Percentiles rank a stretch among this genome's conserved stretches.
Evolutionary conservation across 2,329 filamentous ascomycete genomes (phyloP).

Genomic region (Neurospora sp.): DNA sequence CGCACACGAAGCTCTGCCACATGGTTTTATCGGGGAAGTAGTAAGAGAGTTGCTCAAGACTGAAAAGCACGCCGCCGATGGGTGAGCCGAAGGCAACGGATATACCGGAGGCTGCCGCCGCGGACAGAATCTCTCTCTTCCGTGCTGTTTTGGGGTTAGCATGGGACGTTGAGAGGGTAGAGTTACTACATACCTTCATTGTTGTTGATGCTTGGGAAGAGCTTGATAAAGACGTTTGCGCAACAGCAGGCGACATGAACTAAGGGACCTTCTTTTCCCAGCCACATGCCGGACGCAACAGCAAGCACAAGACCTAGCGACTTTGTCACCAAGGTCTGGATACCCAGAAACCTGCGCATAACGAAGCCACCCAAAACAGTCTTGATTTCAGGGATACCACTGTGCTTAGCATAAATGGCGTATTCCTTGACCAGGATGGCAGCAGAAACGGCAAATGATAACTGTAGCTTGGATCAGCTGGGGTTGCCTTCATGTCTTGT

Average conservation of each 20-base stretch:
- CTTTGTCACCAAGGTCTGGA: constrained; percentile 84
- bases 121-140: constrained; percentile 86
- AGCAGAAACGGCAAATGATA: constrained; percentile 68
- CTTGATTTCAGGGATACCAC: constrained; percentile 96
- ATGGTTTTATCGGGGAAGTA: constrained; percentile 99
- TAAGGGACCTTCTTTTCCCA: constrained; percentile 90
- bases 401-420: constrained; percentile 82
- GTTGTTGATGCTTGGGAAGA: constrained; percentile 68
- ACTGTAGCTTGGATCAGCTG: constrained; percentile 33
- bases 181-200: constrained; percentile 61
- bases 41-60: constrained; percentile 92
- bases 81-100: constrained; percentile 91
- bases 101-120: constrained; percentile 83
- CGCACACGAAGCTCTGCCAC: constrained; percentile 99
- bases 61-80: constrained; percentile 90
- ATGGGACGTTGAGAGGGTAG: constrained; percentile 15
- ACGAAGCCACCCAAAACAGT: constrained; percentile 90
- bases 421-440: constrained; percentile 75
- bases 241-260: constrained; percentile 97
- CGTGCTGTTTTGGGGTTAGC: constrained; percentile 47
- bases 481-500: background rate
- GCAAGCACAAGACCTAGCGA: constrained; percentile 81
- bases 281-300: constrained; percentile 89
- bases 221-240: constrained; percentile 85
- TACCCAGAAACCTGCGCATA: constrained; percentile 75